These are phyloP conservation scores for Venturia pyrina DNA, from an alignment of 2,329 filamentous ascomycete genomes.

Conservation along the genomic window DNA sequence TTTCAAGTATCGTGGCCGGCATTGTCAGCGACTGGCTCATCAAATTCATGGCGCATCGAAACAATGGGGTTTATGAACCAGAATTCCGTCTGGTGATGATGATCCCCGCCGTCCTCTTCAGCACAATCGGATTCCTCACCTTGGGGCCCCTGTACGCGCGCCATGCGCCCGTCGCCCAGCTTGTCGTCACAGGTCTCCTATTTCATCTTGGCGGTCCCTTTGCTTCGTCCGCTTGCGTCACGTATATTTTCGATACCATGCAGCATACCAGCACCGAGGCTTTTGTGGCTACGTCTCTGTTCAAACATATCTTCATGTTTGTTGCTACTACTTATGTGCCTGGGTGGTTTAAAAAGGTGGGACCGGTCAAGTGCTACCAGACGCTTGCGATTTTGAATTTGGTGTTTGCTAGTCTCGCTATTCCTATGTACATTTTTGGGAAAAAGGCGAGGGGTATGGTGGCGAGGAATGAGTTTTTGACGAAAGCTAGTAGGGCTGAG, in stretches of 20 bases:
- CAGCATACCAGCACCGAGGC: constrained; percentile 38
- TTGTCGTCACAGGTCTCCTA: constrained; percentile 33
- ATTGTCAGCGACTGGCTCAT: constrained; percentile 36
- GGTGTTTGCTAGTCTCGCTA: constrained; percentile 34
- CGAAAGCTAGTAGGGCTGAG: background rate
- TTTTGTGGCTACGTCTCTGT: constrained; percentile 42
- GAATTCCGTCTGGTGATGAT: constrained; percentile 20
- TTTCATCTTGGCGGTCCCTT: constrained; percentile 41
- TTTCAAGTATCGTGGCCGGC: constrained; percentile 36
- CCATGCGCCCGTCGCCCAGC: constrained; percentile 18
- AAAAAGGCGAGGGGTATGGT: constrained; percentile 32
- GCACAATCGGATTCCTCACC: constrained; percentile 26
- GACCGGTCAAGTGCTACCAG: constrained; percentile 21
- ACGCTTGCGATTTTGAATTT: constrained; percentile 29
- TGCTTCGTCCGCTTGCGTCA: constrained; percentile 38
- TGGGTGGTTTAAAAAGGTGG: constrained; percentile 22
- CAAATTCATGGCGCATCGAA: constrained; percentile 17
- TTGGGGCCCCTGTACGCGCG: constrained; percentile 22
- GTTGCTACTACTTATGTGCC: constrained; percentile 33
- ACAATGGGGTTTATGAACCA: constrained; percentile 22
- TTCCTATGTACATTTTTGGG: constrained; percentile 41
- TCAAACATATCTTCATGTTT: constrained; percentile 37
- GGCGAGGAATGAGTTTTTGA: constrained; percentile 2
- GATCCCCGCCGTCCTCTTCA: constrained; percentile 15
- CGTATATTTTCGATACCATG: constrained; percentile 42